Evolutionary conservation across 768 basidiomycete species (phyloP).

Genomic region (Russula abietina): DNA sequence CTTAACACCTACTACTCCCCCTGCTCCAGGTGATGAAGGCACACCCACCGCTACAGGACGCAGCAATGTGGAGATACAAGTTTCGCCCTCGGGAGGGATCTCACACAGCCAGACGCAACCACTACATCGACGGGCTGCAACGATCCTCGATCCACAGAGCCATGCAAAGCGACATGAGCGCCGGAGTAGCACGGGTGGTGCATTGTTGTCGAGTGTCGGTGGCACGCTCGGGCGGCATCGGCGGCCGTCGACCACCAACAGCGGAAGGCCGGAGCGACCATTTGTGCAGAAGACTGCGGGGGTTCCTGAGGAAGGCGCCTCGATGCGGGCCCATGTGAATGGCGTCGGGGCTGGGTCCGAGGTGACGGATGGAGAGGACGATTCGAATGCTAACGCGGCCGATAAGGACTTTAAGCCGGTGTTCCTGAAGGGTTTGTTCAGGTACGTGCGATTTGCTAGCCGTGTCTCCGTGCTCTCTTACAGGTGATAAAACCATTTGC

Average conservation of each 20-base stretch:
- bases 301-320: constrained; percentile 33
- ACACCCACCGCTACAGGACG: not conserved
- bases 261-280: constrained; percentile 36
- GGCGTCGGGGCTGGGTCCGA: constrained; percentile 7
- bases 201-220: constrained; percentile 40
- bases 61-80: constrained; percentile 6
- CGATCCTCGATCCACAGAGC: constrained; percentile 65
- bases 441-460: constrained; percentile 40
- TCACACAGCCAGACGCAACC: constrained; percentile 49
- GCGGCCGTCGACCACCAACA: constrained; percentile 64
- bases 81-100: constrained; percentile 28
- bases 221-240: constrained; percentile 64
- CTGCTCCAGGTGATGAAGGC: not conserved
- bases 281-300: constrained; percentile 49
- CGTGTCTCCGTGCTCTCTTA: not conserved
- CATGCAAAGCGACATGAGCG: constrained; percentile 61
- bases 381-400: constrained; percentile 13
- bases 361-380: constrained; percentile 19
- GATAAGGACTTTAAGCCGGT: constrained; percentile 89
- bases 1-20: not conserved
- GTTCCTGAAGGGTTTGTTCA: constrained; percentile 93
- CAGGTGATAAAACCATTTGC: not conserved
- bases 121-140: constrained; percentile 68
- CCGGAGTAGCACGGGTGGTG: constrained; percentile 70
- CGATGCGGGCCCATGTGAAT: constrained; percentile 1